phyloP scores from a whole-genome alignment of 2,329 filamentous ascomycete species.

The Macrophomina pseudophaseolina region DNA sequence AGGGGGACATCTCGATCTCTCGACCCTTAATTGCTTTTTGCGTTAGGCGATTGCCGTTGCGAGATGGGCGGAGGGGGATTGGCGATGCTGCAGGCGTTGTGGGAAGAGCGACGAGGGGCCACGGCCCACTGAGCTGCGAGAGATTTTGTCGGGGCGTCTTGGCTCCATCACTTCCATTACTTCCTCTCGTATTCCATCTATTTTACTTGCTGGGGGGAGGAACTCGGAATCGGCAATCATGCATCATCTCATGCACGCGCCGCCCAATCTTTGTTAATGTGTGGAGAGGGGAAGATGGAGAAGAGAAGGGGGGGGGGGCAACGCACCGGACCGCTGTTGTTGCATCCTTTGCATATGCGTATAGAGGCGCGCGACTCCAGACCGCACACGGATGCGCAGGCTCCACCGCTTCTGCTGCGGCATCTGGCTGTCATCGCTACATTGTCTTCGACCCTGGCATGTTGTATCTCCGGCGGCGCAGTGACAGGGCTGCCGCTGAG shows the following conservation, averaged over 20 bases:
- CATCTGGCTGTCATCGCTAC: neutral
- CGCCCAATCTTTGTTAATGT: too few species aligned
- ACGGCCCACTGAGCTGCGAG: neutral
- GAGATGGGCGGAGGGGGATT: neutral
- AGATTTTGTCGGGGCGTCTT: neutral
- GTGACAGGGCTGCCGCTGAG: neutral
- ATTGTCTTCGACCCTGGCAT: neutral
- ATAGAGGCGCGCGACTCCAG: too few species aligned
- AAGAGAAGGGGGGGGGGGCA: too few species aligned
- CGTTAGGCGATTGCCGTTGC: neutral
- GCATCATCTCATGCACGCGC: constrained; percentile 9
- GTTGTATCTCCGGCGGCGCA: neutral
- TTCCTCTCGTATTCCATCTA: constrained; percentile 13
- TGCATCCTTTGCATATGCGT: too few species aligned
- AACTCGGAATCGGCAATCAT: neutral
- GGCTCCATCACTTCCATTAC: neutral
- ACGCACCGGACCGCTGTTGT: too few species aligned
- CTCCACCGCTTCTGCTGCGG: neutral
- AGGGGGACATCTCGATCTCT: constrained; percentile 8
- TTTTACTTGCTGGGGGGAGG: neutral
- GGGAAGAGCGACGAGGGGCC: neutral
- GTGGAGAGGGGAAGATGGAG: neutral
- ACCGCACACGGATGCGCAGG: neutral
- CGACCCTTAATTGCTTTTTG: neutral
- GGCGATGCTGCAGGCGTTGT: neutral